Evolutionary conservation across 116 monocot genomes (phyloP), one percentile per base, ranked within the genome.

Genomic region (Papilionanthe hybrid): DNA sequence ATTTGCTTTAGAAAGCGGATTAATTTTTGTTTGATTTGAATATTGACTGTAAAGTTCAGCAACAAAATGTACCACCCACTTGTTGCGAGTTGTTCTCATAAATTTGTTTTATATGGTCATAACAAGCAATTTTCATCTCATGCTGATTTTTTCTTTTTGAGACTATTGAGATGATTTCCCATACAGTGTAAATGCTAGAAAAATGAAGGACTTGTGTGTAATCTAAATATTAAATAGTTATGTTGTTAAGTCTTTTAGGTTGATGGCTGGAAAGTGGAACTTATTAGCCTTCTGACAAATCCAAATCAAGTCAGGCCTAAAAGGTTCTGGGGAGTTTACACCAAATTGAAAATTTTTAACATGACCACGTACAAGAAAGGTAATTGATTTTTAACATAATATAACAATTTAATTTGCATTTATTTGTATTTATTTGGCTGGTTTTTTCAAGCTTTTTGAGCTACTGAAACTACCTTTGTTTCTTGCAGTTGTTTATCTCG

Each of bases 301-400:
- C 99, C 99, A 85, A 99, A 99, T 86, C 85, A 84, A 78, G 80
- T 86, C 37, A 85, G 99, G 43, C 99, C 99, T 80, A 95, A 88
- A 86, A 91, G 99, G 77, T 99, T 99, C 82, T 99, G 99, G 99
- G 99, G 99, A 58, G 99, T 99, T 47, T 99, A 99, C 85, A 99
- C 99, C 49, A 99, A 99, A 75, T 75, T 99, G 53, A 99, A 99
- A 79, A 90, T 99, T 82, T 99, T 99, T 83, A 93, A 90, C 76
- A 77, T 99, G 93, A 99, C 95, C 79, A 86, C 28, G 41, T 99
- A 99, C 79, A 93, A 85, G 86, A 99, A 99, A 95, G 99, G 99
- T 95, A 85, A 86, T 56, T 82, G 17, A 43, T 20, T 72, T n/a
- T 53, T 71, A 56, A 32, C 15, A 37, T 32, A 55, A 15, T n/a